These are phyloP conservation scores for Colletotrichum gigasporum DNA, from an alignment of 2,329 filamentous ascomycete species.

Conservation along the genomic window DNA sequence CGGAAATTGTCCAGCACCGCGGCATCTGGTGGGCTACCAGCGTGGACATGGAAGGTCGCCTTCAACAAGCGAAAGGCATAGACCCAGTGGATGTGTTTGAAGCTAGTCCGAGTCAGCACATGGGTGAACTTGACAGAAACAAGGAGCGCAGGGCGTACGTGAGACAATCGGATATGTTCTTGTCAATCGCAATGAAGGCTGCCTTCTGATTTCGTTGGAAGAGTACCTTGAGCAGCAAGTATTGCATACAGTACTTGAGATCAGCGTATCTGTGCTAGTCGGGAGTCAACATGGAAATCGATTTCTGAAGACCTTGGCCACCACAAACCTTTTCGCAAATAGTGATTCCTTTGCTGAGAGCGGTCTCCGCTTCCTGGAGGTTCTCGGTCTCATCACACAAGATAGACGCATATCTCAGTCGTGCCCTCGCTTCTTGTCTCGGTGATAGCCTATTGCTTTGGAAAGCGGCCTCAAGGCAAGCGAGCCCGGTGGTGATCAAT, in stretches of 20 bases:
- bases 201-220: slow-evolving; percentile 78
- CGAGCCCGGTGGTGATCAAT: slow-evolving; percentile 76
- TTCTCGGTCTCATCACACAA: slow-evolving; percentile 82
- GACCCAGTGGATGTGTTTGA: slow-evolving; percentile 76
- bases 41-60: slow-evolving; percentile 73
- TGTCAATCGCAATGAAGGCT: slow-evolving; percentile 76
- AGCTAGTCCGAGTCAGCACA: slow-evolving; percentile 46
- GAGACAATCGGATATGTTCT: slow-evolving; percentile 73
- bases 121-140: background rate
- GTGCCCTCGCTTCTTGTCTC: slow-evolving; percentile 73
- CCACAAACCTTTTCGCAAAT: slow-evolving; percentile 70
- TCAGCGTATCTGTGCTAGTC: slow-evolving; percentile 66
- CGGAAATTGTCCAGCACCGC: slow-evolving; percentile 75
- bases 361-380: slow-evolving; percentile 75
- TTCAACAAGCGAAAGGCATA: slow-evolving; percentile 82
- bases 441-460: slow-evolving; percentile 69
- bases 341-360: slow-evolving; percentile 75
- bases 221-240: slow-evolving; percentile 74
- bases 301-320: background rate
- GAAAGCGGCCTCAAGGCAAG: slow-evolving; percentile 76
- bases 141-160: slow-evolving; percentile 57
- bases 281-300: slow-evolving; percentile 29
- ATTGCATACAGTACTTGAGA: slow-evolving; percentile 81
- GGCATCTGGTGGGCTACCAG: slow-evolving; percentile 67
- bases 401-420: slow-evolving; percentile 76